A percentile compares a stretch with the other conserved stretches of the same genome.
Conservation (phyloP, 345 rosid genomes). For the Iberis pinnata region DNA sequence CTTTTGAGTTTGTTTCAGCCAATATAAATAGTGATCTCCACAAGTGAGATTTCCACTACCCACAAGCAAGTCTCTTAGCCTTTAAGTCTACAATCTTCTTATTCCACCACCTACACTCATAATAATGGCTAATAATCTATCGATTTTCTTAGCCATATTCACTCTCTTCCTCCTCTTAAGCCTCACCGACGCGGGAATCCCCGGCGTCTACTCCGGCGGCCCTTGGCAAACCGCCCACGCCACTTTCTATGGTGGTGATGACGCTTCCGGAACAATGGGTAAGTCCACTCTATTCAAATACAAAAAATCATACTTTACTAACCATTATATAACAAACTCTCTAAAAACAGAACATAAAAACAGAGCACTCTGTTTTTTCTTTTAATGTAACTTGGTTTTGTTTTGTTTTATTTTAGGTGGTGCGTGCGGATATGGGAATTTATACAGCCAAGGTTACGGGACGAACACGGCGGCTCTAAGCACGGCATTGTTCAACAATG, state of each 20-base stretch:
- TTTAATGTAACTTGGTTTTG: constrained; percentile 1
- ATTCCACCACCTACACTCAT: background rate
- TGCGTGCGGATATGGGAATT: constrained; percentile 12
- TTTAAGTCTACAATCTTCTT: constrained; percentile 4
- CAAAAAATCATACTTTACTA: no score
- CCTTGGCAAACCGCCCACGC: constrained; percentile 85
- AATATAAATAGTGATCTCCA: constrained; percentile 23
- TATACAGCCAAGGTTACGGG: constrained; percentile 71
- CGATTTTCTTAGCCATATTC: constrained; percentile 9
- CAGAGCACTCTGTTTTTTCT: no score
- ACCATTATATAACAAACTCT: no score
- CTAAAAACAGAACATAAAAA: no score
- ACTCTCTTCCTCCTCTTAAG: constrained; percentile 27
- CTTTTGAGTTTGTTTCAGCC: constrained; percentile 12
- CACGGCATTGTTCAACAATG: constrained; percentile 58
- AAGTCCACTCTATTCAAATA: background rate
- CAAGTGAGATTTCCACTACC: constrained; percentile 3
- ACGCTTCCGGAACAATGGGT: constrained; percentile 95
- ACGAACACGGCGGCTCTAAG: constrained; percentile 31
- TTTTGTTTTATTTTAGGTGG: no score
- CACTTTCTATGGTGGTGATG: constrained; percentile 83
- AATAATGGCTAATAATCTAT: constrained; percentile 10
- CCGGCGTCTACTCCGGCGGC: constrained; percentile 48
- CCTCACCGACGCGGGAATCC: constrained; percentile 44
- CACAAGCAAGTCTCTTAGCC: constrained; percentile 20